Percentiles rank a stretch among this genome's conserved stretches.
These are phyloP conservation scores for Hevea brasiliensis DNA, from an alignment of 345 rosid genomes.

Conservation along the genomic window DNA sequence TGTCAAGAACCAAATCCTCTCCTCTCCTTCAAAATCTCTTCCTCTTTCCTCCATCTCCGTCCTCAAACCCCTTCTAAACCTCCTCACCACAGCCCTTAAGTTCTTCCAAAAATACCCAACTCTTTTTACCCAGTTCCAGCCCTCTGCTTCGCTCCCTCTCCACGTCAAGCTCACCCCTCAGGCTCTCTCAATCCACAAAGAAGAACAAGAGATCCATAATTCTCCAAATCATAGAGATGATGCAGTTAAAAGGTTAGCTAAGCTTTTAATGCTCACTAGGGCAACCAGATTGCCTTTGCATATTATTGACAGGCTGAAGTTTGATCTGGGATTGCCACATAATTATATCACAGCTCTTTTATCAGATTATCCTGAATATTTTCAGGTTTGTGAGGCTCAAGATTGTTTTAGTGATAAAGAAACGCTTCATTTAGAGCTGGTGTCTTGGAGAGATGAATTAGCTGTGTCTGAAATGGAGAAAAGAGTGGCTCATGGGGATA, in stretches of 20 bases:
- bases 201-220: slow-evolving; percentile 51
- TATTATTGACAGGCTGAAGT: slow-evolving; percentile 53
- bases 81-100: slow-evolving; percentile 38
- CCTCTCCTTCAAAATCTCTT: slow-evolving; percentile 54
- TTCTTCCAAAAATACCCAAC: slow-evolving; percentile 51
- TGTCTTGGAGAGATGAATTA: slow-evolving; percentile 50
- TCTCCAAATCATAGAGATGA: slow-evolving; percentile 32
- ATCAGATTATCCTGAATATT: slow-evolving; percentile 69
- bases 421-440: slow-evolving; percentile 46
- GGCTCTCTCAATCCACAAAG: slow-evolving; percentile 47
- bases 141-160: slow-evolving; percentile 61
- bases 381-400: slow-evolving; percentile 41
- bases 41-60: slow-evolving; percentile 63
- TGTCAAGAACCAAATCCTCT: slow-evolving; percentile 60
- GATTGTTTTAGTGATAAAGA: slow-evolving; percentile 33
- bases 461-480: slow-evolving; percentile 68
- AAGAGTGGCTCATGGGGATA: slow-evolving; percentile 33
- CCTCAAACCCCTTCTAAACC: slow-evolving; percentile 54
- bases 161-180: slow-evolving; percentile 61
- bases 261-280: slow-evolving; percentile 63
- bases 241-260: slow-evolving; percentile 48
- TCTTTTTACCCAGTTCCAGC: slow-evolving; percentile 64
- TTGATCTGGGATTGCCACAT: slow-evolving; percentile 75
- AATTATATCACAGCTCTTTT: slow-evolving; percentile 57
- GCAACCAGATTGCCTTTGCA: slow-evolving; percentile 49